phyloP scores from a whole-genome alignment of 768 basidiomycete genomes.

The Suillus tomentosus region DNA sequence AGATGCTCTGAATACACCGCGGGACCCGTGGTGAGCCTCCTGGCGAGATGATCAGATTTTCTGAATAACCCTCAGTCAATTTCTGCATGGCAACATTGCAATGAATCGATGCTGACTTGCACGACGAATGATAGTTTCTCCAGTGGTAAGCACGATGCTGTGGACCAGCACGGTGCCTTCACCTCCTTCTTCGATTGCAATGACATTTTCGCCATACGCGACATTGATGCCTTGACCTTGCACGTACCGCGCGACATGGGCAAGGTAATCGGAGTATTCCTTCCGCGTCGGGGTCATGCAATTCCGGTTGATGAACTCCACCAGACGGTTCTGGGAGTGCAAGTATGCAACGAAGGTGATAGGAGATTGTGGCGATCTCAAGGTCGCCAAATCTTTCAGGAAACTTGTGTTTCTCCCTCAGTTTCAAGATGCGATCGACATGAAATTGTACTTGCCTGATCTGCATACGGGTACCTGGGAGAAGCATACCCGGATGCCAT shows the following conservation, averaged over 20 bases:
- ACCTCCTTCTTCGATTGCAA: slow-evolving; percentile 37
- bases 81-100: background rate
- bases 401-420: slow-evolving; percentile 35
- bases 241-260: slow-evolving; percentile 51
- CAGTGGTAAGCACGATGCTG: slow-evolving; percentile 38
- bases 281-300: slow-evolving; percentile 52
- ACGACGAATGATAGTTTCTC: slow-evolving; percentile 34
- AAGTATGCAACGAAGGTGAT: slow-evolving; percentile 57
- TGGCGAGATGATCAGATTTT: slow-evolving; percentile 52
- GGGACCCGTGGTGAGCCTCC: slow-evolving; percentile 52
- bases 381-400: slow-evolving; percentile 55
- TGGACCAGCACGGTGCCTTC: slow-evolving; percentile 41
- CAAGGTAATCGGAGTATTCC: slow-evolving; percentile 56
- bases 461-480: slow-evolving; percentile 55
- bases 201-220: slow-evolving; percentile 48
- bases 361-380: slow-evolving; percentile 51
- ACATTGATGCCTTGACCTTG: slow-evolving; percentile 45
- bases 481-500: slow-evolving; percentile 60
- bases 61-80: slow-evolving; percentile 22
- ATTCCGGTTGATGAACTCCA: slow-evolving; percentile 55
- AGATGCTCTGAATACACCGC: slow-evolving; percentile 32
- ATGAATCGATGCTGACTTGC: slow-evolving; percentile 38
- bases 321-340: slow-evolving; percentile 48
- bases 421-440: slow-evolving; percentile 5
- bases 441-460: slow-evolving; percentile 40